phyloP scores from a whole-genome alignment of 257 asterid genomes.

The Nicotiana undulata region DNA sequence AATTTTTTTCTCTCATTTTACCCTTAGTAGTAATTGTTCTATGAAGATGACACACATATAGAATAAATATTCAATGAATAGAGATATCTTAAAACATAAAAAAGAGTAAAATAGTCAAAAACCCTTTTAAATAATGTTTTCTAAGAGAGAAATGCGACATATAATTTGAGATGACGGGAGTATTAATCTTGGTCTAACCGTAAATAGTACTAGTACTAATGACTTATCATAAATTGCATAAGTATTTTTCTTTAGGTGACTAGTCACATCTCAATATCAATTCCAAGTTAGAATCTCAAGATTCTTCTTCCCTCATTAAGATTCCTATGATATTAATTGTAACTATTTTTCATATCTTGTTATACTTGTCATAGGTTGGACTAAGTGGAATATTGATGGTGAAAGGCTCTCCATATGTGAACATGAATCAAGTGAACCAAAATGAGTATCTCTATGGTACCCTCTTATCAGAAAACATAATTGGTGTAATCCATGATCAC shows the following conservation, averaged over 20 bases:
- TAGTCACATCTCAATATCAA: background rate
- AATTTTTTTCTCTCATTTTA: too few relatives aligned
- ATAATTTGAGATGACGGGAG: too few relatives aligned
- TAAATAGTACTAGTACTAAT: too few relatives aligned
- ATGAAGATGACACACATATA: too few relatives aligned
- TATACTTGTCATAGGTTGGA: constrained; percentile 42
- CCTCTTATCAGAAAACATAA: constrained; percentile 65
- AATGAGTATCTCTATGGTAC: constrained; percentile 66
- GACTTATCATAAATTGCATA: too few relatives aligned
- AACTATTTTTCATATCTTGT: background rate
- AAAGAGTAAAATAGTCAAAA: too few relatives aligned
- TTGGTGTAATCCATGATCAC: constrained; percentile 93
- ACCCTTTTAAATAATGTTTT: too few relatives aligned
- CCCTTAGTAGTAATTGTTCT: too few relatives aligned
- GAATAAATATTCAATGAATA: too few relatives aligned
- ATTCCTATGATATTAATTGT: background rate
- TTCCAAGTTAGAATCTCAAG: background rate
- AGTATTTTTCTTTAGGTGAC: background rate
- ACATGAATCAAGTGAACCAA: constrained; percentile 65
- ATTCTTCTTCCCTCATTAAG: background rate
- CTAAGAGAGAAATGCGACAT: too few relatives aligned
- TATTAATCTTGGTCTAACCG: too few relatives aligned
- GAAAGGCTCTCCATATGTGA: constrained; percentile 67
- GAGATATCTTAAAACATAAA: too few relatives aligned
- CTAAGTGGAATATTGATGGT: constrained; percentile 87